Conservation (phyloP, 192 early-diverging fungal genomes). For the Dispira parvispora region DNA sequence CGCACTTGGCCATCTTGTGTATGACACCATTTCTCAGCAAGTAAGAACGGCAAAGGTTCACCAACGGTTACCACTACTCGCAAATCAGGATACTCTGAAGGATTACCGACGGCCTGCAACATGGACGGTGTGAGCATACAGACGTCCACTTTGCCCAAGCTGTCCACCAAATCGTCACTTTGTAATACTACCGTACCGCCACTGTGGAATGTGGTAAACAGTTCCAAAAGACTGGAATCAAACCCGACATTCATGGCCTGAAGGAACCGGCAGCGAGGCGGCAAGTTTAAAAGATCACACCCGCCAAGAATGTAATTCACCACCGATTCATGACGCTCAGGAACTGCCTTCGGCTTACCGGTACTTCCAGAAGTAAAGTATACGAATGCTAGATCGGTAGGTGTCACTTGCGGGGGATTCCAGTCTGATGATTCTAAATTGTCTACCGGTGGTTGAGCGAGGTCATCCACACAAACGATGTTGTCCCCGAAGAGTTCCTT, state of each 20-base stretch:
- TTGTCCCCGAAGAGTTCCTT: too few relatives aligned
- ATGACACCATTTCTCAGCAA: not conserved
- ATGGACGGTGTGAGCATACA: not conserved
- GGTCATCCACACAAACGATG: not conserved
- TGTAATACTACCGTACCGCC: slow-evolving; percentile 3
- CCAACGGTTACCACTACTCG: not conserved
- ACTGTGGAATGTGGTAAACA: not conserved
- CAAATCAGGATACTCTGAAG: not conserved
- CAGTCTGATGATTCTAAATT: too few relatives aligned
- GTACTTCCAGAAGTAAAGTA: slow-evolving; percentile 8
- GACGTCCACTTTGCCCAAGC: not conserved
- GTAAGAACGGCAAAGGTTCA: not conserved
- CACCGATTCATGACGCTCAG: not conserved
- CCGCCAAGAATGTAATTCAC: not conserved
- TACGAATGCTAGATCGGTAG: not conserved
- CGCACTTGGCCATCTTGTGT: not conserved
- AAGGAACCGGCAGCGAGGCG: not conserved
- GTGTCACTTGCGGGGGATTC: not conserved
- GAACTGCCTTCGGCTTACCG: slow-evolving; percentile 2
- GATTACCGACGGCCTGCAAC: not conserved
- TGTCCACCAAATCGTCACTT: not conserved
- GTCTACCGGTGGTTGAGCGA: too few relatives aligned
- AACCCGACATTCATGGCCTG: slow-evolving; percentile 5
- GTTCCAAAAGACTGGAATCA: not conserved
- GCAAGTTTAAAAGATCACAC: not conserved